phyloP scores from a whole-genome alignment of 441 rosid species.

The Populus hybrid region DNA sequence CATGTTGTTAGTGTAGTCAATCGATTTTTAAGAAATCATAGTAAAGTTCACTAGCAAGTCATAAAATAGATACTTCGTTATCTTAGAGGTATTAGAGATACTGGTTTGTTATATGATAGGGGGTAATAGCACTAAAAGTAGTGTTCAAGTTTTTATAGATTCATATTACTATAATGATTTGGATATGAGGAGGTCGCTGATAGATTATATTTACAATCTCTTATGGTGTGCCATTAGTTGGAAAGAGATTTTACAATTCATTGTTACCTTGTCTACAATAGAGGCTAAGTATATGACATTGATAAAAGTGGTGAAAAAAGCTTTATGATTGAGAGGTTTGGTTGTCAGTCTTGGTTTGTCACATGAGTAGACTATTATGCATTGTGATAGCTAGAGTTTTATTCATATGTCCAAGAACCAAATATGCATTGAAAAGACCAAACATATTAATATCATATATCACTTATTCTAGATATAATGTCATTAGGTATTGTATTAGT shows the following conservation, averaged over 20 bases:
- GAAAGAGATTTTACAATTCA: neutral
- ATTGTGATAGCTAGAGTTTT: neutral
- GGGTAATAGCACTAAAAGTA: no score
- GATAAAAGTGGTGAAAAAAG: no score
- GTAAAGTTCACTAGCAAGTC: neutral
- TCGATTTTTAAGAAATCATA: neutral
- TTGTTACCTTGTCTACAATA: neutral
- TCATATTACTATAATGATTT: slow-evolving; percentile 4
- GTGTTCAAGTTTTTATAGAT: neutral
- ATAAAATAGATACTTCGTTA: slow-evolving; percentile 11
- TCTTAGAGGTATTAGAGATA: neutral
- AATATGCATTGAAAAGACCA: neutral
- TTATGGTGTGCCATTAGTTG: neutral
- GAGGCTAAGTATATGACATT: no score
- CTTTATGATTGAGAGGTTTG: neutral
- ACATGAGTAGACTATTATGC: neutral
- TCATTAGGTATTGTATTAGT: neutral
- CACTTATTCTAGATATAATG: neutral
- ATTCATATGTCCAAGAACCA: neutral
- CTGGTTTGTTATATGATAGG: neutral
- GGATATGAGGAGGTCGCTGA: neutral
- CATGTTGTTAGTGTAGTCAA: neutral
- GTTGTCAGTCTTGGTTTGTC: neutral
- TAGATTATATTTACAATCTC: neutral
- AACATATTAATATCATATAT: neutral